Evolutionary conservation across 768 basidiomycete genomes (phyloP).

Genomic region (Mycena albidolilacea): DNA sequence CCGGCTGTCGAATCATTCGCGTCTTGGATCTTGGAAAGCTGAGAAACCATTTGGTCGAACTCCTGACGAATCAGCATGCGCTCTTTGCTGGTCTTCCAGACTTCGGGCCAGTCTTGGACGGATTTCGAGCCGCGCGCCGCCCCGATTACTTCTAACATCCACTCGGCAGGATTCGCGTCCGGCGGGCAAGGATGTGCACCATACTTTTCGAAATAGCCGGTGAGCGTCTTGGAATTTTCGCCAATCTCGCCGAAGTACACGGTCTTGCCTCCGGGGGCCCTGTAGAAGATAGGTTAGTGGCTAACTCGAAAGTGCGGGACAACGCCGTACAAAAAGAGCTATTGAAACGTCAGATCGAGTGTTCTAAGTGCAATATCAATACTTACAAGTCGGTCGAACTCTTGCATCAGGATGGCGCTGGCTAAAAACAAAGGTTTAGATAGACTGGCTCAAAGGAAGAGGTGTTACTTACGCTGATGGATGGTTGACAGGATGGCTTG

Average conservation of each 20-base stretch:
- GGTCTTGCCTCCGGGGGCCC: slow-evolving; percentile 67
- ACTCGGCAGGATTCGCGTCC: slow-evolving; percentile 75
- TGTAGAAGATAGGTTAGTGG: slow-evolving; percentile 41
- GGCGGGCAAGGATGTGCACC: slow-evolving; percentile 66
- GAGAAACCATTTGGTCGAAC: slow-evolving; percentile 46
- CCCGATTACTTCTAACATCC: slow-evolving; percentile 61
- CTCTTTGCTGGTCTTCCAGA: slow-evolving; percentile 58
- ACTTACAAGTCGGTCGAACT: slow-evolving; percentile 61
- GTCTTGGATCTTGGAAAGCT: slow-evolving; percentile 35
- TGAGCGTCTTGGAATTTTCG: slow-evolving; percentile 61
- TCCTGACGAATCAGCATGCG: slow-evolving; percentile 53
- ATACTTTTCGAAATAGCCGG: slow-evolving; percentile 73
- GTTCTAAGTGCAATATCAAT: neutral
- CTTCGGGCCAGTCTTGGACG: slow-evolving; percentile 56
- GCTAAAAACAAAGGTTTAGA: slow-evolving; percentile 30
- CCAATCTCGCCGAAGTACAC: slow-evolving; percentile 76
- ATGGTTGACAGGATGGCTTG: slow-evolving; percentile 70
- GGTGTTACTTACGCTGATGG: slow-evolving; percentile 41
- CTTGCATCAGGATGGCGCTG: slow-evolving; percentile 63
- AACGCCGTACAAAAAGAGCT: slow-evolving; percentile 28
- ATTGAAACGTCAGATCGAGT: neutral
- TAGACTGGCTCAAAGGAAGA: neutral
- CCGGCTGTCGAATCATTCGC: slow-evolving; percentile 35
- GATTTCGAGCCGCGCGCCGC: slow-evolving; percentile 58
- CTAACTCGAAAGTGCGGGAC: neutral